Evolutionary conservation across 495 filamentous ascomycete genomes (phyloP).

Genomic region (Trichoderma reesei): DNA sequence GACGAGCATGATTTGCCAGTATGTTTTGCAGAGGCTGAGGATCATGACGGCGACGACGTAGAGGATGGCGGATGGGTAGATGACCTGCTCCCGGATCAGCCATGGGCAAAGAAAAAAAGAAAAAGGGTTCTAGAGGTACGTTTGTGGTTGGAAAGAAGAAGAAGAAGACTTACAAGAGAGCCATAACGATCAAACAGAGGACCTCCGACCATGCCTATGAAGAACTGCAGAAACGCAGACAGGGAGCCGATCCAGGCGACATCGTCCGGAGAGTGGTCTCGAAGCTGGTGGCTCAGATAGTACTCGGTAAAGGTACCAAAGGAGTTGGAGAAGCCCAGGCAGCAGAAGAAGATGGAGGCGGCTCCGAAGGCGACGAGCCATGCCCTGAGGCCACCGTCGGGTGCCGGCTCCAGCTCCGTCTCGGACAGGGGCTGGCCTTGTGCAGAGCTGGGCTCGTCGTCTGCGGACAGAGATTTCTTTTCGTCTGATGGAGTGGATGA

Average conservation of each 20-base stretch:
- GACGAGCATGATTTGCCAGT: conserved; percentile 54
- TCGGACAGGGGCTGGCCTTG: background rate
- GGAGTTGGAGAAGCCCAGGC: conserved; percentile 51
- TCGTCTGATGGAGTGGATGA: background rate
- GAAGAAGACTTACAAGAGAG: conserved; percentile 23
- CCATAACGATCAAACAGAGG: conserved; percentile 46
- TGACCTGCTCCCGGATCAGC: conserved; percentile 25
- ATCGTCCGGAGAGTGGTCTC: conserved; percentile 33
- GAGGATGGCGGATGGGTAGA: conserved; percentile 27
- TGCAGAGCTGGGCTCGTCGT: background rate
- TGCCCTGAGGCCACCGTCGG: conserved; percentile 27
- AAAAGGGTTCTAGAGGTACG: background rate
- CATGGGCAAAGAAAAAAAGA: too few relatives aligned
- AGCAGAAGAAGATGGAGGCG: conserved; percentile 37
- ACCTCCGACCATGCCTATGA: conserved; percentile 34
- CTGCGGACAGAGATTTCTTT: background rate
- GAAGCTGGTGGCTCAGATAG: conserved; percentile 44
- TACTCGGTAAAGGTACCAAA: conserved; percentile 56
- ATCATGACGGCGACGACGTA: conserved; percentile 44
- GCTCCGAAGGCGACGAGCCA: conserved; percentile 25
- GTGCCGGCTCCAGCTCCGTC: conserved; percentile 4
- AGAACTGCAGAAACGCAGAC: conserved; percentile 37
- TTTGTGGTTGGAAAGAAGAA: background rate
- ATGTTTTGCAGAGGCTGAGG: conserved; percentile 44
- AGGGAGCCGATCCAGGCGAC: conserved; percentile 56